Percentiles rank a stretch among this genome's conserved stretches.
Evolutionary conservation across 1,284 basidiomycete species (phyloP).

Genomic region (Porodaedalea pini): DNA sequence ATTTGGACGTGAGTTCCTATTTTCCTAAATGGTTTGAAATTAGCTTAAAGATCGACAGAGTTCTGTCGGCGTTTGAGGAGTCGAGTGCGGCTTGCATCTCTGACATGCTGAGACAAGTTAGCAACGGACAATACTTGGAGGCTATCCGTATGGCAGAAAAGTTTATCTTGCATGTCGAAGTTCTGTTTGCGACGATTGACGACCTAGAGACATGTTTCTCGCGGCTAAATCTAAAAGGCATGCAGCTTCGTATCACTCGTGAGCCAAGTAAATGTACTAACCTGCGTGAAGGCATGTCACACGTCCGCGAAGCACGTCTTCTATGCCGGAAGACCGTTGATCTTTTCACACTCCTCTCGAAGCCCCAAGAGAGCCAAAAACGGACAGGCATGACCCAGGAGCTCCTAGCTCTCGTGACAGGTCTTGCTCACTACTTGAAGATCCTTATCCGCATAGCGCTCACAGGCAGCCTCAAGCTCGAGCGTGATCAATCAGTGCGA

Average conservation of each 20-base stretch:
- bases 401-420: slow-evolving; percentile 95
- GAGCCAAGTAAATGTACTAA: slow-evolving; percentile 1
- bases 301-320: slow-evolving; percentile 97
- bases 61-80: slow-evolving; percentile 97
- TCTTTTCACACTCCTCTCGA: slow-evolving; percentile 95
- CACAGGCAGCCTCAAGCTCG: slow-evolving; percentile 92
- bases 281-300: slow-evolving; percentile 78
- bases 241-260: slow-evolving; percentile 26
- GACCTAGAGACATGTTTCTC: slow-evolving; percentile 91
- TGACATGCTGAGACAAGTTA: slow-evolving; percentile 97
- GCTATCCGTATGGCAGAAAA: slow-evolving; percentile 98
- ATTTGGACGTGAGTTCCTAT: slow-evolving; percentile 82
- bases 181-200: slow-evolving; percentile 95
- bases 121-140: slow-evolving; percentile 92
- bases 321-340: slow-evolving; percentile 99
- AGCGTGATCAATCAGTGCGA: slow-evolving; percentile 80
- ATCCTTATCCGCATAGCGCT: slow-evolving; percentile 98
- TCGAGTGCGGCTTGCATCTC: slow-evolving; percentile 99
- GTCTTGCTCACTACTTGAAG: slow-evolving; percentile 98
- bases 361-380: slow-evolving; percentile 88
- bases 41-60: slow-evolving; percentile 41
- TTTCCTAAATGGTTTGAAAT: slow-evolving; percentile 3
- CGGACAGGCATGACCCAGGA: slow-evolving; percentile 97
- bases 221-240: slow-evolving; percentile 81
- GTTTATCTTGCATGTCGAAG: slow-evolving; percentile 98